Percentiles rank a stretch among this genome's conserved stretches.
Evolutionary conservation across 257 asterid species (phyloP).

Genomic region (Petunia secreta): DNA sequence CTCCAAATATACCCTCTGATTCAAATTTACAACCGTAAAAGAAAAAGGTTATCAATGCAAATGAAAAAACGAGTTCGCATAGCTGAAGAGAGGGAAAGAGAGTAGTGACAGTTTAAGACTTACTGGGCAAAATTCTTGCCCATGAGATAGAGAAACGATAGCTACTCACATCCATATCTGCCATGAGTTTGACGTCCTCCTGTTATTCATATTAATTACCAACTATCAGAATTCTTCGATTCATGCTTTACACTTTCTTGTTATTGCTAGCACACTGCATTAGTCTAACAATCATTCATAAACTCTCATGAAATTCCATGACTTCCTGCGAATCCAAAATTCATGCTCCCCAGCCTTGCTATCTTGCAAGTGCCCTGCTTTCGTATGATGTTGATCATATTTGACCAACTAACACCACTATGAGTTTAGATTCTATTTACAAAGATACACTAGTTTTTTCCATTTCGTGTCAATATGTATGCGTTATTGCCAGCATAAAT

Average conservation of each 20-base stretch:
- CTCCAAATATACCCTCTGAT: constrained; percentile 64
- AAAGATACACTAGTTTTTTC: background rate
- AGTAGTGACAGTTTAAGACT: background rate
- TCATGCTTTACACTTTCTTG: background rate
- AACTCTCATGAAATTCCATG: background rate
- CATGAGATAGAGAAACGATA: constrained; percentile 34
- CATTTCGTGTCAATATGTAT: background rate
- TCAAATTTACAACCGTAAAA: background rate
- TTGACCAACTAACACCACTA: background rate
- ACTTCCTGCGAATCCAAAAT: background rate
- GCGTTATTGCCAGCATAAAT: background rate
- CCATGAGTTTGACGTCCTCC: constrained; percentile 30
- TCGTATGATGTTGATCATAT: background rate
- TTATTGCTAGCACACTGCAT: background rate
- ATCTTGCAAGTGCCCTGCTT: background rate
- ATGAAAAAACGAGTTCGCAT: background rate
- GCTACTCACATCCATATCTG: constrained; percentile 25
- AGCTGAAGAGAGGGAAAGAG: constrained; percentile 3
- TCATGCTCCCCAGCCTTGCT: background rate
- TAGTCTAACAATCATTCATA: background rate
- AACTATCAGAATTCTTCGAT: background rate
- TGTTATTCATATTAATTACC: constrained; percentile 10
- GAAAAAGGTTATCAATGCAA: background rate
- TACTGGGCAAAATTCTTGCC: constrained; percentile 35
- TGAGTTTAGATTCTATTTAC: background rate